Conservation (phyloP, 805 yeast genomes). For the Kodamaea kakaduensis region DNA sequence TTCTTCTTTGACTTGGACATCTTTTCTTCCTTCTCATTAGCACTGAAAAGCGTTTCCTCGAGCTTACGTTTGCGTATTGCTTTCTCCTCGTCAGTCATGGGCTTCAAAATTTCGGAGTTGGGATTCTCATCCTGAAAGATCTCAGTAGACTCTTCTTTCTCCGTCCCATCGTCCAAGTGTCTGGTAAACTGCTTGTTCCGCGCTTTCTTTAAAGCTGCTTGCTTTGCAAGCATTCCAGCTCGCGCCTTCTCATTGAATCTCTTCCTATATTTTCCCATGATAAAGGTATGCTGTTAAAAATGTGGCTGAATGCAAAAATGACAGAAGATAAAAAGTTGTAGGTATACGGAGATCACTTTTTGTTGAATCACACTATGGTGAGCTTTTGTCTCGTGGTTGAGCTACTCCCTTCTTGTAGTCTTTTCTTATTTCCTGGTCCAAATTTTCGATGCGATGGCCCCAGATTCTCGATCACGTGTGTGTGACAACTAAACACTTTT, state of each 20-base stretch:
- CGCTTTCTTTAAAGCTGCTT: conserved; percentile 60
- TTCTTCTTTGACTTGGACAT: conserved; percentile 67
- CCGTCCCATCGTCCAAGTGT: conserved; percentile 35
- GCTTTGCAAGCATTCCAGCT: conserved; percentile 77
- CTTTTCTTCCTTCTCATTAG: conserved; percentile 58
- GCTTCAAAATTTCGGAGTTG: conserved; percentile 59
- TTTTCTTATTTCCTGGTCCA: too few species aligned
- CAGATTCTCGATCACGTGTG: neutral
- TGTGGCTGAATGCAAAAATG: too few species aligned
- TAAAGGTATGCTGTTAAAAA: too few species aligned
- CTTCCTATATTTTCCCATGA: conserved; percentile 78
- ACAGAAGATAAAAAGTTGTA: too few species aligned
- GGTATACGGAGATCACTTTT: too few species aligned
- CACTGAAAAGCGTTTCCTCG: conserved; percentile 51
- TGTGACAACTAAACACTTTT: neutral
- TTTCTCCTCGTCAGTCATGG: conserved; percentile 62
- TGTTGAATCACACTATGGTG: too few species aligned
- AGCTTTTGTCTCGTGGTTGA: too few species aligned
- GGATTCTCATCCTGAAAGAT: conserved; percentile 33
- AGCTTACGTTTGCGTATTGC: conserved; percentile 61
- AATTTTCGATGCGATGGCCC: conserved; percentile 1
- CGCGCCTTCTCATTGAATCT: conserved; percentile 85
- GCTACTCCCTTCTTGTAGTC: too few species aligned
- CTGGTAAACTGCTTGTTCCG: conserved; percentile 67
- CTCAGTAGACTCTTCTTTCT: conserved; percentile 10